A percentile compares a stretch with the other conserved stretches of the same genome.
Conservation (phyloP, 169 alveolate species). For the Neospora caninum region DNA sequence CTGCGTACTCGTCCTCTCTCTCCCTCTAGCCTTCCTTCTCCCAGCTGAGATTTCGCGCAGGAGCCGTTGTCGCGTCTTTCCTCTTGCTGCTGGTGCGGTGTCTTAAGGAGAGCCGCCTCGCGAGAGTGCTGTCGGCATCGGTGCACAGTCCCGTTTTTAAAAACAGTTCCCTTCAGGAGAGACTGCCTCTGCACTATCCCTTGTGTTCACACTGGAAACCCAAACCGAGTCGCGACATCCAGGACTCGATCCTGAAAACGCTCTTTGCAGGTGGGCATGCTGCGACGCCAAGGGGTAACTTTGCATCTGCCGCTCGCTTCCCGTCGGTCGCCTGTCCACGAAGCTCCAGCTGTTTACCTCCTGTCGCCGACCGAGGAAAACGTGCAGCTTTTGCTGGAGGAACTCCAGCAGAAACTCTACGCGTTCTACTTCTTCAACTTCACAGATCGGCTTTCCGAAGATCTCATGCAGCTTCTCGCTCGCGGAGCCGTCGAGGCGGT, state of each 20-base stretch:
- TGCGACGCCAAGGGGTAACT: slow-evolving; percentile 78
- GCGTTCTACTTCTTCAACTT: slow-evolving; percentile 75
- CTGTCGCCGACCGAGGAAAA: slow-evolving; percentile 75
- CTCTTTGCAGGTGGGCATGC: slow-evolving; percentile 64
- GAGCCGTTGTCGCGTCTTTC: no score
- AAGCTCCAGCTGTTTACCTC: slow-evolving; percentile 77
- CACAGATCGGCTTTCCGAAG: slow-evolving; percentile 61
- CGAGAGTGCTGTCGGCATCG: no score
- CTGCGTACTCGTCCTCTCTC: neutral
- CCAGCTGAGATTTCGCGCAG: no score
- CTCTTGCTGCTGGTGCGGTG: no score
- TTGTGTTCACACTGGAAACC: no score
- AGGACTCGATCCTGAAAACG: neutral
- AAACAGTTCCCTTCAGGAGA: no score
- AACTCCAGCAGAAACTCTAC: slow-evolving; percentile 67
- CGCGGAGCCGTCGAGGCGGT: slow-evolving; percentile 72
- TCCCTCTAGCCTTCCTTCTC: no score
- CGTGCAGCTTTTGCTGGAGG: slow-evolving; percentile 69
- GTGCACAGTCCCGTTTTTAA: no score
- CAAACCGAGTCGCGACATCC: neutral
- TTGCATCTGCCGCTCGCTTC: slow-evolving; percentile 70
- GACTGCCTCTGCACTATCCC: no score
- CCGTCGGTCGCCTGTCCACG: slow-evolving; percentile 68
- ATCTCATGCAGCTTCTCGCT: slow-evolving; percentile 70
- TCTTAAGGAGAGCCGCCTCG: no score